These are phyloP conservation scores for Chimonanthus salicifolius DNA, from an alignment of 164 flowering plant species.

Conservation along the genomic window DNA sequence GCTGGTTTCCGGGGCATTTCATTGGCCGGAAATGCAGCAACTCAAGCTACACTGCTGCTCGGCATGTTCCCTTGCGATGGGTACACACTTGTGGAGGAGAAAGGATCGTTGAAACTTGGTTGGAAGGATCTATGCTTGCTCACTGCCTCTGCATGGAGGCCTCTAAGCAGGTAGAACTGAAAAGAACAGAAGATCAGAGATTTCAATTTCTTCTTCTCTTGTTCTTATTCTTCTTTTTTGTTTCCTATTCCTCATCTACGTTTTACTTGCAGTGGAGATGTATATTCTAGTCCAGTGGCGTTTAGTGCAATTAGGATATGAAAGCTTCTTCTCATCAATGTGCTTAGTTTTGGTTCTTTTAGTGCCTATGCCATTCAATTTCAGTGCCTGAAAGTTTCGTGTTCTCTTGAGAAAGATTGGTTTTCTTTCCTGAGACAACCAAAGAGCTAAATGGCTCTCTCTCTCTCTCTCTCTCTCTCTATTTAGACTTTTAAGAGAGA, in stretches of 20 bases:
- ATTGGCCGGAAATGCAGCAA: conserved; percentile 84
- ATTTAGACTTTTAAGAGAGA: not conserved
- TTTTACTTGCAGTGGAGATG: not conserved
- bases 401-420: no score
- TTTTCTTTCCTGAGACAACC: no score
- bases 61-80: conserved; percentile 97
- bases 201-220: not conserved
- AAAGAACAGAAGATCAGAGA: not conserved
- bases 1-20: conserved; percentile 80
- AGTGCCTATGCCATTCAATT: no score
- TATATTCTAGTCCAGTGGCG: not conserved
- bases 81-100: conserved; percentile 89
- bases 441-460: no score
- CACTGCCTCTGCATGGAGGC: conserved; percentile 97
- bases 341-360: not conserved
- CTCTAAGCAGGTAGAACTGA: conserved; percentile 12
- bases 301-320: not conserved
- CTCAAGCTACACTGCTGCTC: conserved; percentile 80
- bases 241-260: not conserved
- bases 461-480: not conserved
- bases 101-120: conserved; percentile 86
- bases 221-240: not conserved
- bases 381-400: no score
- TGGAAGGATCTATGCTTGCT: conserved; percentile 97
- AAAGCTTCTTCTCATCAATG: no score